Conservation (phyloP, 306 rosid genomes). For the Glycyrrhiza uralensis region DNA sequence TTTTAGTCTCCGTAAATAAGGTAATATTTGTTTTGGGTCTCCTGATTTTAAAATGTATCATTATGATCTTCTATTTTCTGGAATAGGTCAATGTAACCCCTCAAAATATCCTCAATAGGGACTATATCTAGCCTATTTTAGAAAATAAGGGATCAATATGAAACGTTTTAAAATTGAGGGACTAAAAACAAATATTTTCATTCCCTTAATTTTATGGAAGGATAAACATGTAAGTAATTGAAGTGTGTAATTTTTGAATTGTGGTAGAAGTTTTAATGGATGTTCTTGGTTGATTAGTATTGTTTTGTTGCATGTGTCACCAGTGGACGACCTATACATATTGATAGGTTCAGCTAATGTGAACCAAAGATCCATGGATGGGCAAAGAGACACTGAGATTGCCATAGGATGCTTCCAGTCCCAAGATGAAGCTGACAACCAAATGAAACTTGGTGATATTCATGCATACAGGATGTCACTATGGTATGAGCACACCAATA, state of each 20-base stretch:
- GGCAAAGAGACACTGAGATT: slow-evolving; percentile 82
- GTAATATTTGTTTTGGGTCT: too few species aligned
- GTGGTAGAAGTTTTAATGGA: not conserved
- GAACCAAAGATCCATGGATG: slow-evolving; percentile 97
- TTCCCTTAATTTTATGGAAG: not conserved
- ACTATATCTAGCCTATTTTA: too few species aligned
- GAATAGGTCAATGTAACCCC: too few species aligned
- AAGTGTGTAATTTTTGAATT: not conserved
- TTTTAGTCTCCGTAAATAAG: too few species aligned
- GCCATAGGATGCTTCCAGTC: slow-evolving; percentile 84
- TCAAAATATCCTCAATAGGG: too few species aligned
- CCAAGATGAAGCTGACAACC: slow-evolving; percentile 14
- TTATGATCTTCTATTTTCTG: too few species aligned
- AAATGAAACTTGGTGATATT: slow-evolving; percentile 38
- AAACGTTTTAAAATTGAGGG: too few species aligned
- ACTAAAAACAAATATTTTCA: too few species aligned
- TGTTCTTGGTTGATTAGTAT: not conserved
- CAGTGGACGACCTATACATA: slow-evolving; percentile 91
- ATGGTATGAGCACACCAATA: slow-evolving; percentile 78
- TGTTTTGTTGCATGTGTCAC: slow-evolving; percentile 1
- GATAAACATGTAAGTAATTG: not conserved
- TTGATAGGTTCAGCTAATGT: slow-evolving; percentile 90
- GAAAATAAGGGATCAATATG: too few species aligned
- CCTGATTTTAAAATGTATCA: too few species aligned
- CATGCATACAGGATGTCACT: slow-evolving; percentile 64